Percentiles rank a stretch among this genome's conserved stretches.
Conservation (phyloP, 1,284 basidiomycete genomes). For the Leccinum holopus region DNA sequence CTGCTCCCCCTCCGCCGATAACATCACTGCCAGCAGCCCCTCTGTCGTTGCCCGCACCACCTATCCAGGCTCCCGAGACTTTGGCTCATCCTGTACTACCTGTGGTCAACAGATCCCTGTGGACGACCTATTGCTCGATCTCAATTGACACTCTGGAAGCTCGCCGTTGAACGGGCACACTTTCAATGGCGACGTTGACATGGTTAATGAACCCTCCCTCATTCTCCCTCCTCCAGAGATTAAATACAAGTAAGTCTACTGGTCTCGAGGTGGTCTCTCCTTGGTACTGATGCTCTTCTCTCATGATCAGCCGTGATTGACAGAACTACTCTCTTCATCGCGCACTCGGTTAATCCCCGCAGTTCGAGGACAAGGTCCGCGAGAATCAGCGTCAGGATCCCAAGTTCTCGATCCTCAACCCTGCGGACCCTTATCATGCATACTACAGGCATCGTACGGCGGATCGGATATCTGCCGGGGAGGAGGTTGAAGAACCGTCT, state of each 20-base stretch:
- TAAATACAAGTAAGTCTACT: constrained; percentile 61
- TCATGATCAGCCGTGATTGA: constrained; percentile 80
- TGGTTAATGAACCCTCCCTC: constrained; percentile 43
- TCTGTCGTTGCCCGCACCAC: constrained; percentile 64
- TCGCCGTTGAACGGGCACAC: constrained; percentile 37
- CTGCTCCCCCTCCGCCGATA: constrained; percentile 60
- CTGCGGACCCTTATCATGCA: constrained; percentile 93
- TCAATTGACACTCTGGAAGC: no score
- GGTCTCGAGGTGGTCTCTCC: background rate
- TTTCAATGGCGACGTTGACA: constrained; percentile 40
- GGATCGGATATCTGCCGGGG: constrained; percentile 73
- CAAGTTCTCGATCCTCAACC: constrained; percentile 95
- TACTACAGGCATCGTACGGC: constrained; percentile 93
- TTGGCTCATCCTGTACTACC: constrained; percentile 39
- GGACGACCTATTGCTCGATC: no score
- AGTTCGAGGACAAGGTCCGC: constrained; percentile 94
- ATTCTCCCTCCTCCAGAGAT: constrained; percentile 91
- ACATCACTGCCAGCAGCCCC: constrained; percentile 61
- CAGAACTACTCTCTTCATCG: constrained; percentile 92
- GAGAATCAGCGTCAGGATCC: constrained; percentile 93
- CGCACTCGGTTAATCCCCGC: constrained; percentile 84
- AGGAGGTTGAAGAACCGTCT: constrained; percentile 61
- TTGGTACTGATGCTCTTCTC: constrained; percentile 12
- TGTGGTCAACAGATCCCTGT: no score
- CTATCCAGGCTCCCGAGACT: constrained; percentile 42